Base-by-base conservation (phyloP, 2,329 filamentous ascomycete species). In the Hirsutella minnesotensis region DNA sequence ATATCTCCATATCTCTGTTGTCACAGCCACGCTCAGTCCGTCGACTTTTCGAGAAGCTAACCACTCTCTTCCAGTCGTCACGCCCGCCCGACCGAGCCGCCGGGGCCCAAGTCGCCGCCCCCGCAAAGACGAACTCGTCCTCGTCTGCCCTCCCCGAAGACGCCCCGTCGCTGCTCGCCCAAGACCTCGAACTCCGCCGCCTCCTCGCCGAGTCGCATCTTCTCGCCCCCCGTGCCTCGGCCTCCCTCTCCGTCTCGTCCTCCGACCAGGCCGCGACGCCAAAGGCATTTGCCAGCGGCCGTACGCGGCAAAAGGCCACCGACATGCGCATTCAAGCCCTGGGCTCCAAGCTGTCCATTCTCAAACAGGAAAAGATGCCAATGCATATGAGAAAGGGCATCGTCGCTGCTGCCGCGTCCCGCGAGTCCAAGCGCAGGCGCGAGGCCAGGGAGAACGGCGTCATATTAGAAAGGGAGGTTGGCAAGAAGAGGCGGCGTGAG, bases 191-290 rank as follows among this genome's bases (percentile, higher is more conserved):
- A 33, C 79, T 98, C 13, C 90, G 95, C 61, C 82, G 88, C 38
- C 79, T 98, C 34, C 78, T 98, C 45, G 75, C 82, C 52, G 92
- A 98, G 70, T 95, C 89, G 0, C 88, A 95, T 63, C 81, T 96
- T 47, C 79, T 96, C 44, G 48, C 55, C 12, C 55, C 60, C 13
- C 67, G 75, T 1, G 56, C 61, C 46, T 57, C 59, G 47, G 33
- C n/a, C 33, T 35, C 33, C 33, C 13, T 34, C 31, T 34, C 31
- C 31, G 31, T 34, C n/a, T 16, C 31, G 13, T 34, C 31, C 31
- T 54, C 59, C 37, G 50, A 58, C 36, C 57, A 65, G 34, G 58
- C 66, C 37, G 58, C 64, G 34, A 56, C 57, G 37, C 58, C 61
- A 40, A 67, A 59, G 42, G 60, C 62, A 46, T 75, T 74, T 48